Evolutionary conservation across 306 rosid species (phyloP).

Genomic region (Betula pendula): DNA sequence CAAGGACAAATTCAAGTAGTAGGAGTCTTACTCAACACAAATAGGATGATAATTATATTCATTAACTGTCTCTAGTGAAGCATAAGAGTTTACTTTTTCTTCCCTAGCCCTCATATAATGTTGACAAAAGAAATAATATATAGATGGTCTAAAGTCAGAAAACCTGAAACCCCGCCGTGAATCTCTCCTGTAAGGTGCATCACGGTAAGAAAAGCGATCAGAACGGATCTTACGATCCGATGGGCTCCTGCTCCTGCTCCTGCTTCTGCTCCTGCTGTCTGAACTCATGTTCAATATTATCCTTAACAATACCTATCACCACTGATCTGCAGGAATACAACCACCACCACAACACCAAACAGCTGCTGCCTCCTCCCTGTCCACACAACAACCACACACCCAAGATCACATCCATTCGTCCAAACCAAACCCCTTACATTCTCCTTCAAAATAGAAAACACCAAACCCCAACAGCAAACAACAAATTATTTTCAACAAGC

Average conservation of each 20-base stretch:
- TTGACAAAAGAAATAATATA: conserved; percentile 31
- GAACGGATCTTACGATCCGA: conserved; percentile 90
- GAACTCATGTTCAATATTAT: conserved; percentile 73
- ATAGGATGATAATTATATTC: conserved; percentile 8
- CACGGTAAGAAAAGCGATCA: conserved; percentile 93
- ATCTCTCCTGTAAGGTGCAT: conserved; percentile 97
- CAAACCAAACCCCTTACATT: conserved; percentile 79
- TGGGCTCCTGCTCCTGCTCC: conserved; percentile 97
- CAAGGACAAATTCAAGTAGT: neutral
- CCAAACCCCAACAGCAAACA: conserved; percentile 59
- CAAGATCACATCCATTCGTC: conserved; percentile 71
- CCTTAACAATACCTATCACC: conserved; percentile 62
- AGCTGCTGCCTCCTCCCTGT: conserved; percentile 86
- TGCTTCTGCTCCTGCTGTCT: conserved; percentile 90
- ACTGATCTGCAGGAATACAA: conserved; percentile 57
- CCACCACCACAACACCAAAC: conserved; percentile 67
- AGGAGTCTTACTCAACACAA: conserved; percentile 12
- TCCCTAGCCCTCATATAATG: conserved; percentile 34
- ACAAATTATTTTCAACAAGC: conserved; percentile 57
- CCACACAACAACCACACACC: conserved; percentile 94
- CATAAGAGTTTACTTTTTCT: conserved; percentile 32
- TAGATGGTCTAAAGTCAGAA: conserved; percentile 43
- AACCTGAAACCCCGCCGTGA: conserved; percentile 99
- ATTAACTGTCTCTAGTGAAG: conserved; percentile 26
- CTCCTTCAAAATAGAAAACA: conserved; percentile 71